Percentiles rank a stretch among this genome's conserved stretches.
These are phyloP conservation scores for Blastobotrys parvus DNA, from an alignment of 805 yeast genomes.

Conservation along the genomic window DNA sequence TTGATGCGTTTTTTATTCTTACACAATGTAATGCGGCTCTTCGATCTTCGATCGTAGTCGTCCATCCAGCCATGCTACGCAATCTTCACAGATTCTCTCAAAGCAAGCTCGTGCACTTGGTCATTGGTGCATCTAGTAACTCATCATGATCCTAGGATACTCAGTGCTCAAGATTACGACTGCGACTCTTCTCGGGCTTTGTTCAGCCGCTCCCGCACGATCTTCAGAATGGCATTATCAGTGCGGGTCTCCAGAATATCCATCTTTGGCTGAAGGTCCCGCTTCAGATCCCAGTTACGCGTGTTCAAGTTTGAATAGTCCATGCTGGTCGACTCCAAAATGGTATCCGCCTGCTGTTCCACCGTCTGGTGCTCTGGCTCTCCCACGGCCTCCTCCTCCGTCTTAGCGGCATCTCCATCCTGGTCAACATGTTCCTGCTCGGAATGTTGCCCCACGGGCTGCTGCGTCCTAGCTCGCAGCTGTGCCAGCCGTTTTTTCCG, in stretches of 20 bases:
- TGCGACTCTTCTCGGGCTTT: not conserved
- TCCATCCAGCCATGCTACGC: too few species aligned
- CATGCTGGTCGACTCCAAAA: constrained; percentile 8
- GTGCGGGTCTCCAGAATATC: constrained; percentile 36
- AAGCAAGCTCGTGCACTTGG: too few species aligned
- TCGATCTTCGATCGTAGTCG: too few species aligned
- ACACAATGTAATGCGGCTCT: too few species aligned
- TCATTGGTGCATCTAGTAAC: too few species aligned
- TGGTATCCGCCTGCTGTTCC: constrained; percentile 16
- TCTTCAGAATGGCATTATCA: constrained; percentile 32
- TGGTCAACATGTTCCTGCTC: not conserved
- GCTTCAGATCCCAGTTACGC: constrained; percentile 31
- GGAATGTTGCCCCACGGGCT: too few species aligned
- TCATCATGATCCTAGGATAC: too few species aligned
- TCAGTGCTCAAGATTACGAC: too few species aligned
- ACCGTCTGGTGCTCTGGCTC: constrained; percentile 25
- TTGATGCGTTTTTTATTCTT: too few species aligned
- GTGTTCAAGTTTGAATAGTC: too few species aligned
- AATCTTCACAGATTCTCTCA: too few species aligned
- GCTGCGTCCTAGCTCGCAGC: constrained; percentile 15
- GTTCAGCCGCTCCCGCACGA: constrained; percentile 30
- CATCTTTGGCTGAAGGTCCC: constrained; percentile 33
- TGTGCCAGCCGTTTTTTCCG: constrained; percentile 27
- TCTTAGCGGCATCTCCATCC: constrained; percentile 28
- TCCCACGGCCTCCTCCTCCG: constrained; percentile 32